Evolutionary conservation across 148 eudicot genomes (phyloP).

Genomic region (Dianthus caryophyllus): DNA sequence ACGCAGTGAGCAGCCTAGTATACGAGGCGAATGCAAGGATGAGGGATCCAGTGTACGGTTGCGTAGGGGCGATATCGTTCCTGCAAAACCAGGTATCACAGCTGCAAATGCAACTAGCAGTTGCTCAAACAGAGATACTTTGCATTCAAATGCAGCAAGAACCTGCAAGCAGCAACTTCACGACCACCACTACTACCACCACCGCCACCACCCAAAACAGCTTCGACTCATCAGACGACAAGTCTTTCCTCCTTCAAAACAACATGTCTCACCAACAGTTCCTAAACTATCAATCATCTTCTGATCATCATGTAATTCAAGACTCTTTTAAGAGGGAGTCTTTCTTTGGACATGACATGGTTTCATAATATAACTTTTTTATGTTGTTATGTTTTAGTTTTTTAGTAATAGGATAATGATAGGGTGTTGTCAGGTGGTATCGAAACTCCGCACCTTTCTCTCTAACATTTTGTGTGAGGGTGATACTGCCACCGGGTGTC

Average conservation of each 20-base stretch:
- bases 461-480: no score
- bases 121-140: conserved; percentile 83
- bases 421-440: no score
- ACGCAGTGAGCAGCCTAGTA: conserved; percentile 82
- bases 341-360: conserved; percentile 58
- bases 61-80: conserved; percentile 91
- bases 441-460: no score
- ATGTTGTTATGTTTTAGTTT: neutral
- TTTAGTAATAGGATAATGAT: no score
- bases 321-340: conserved; percentile 63
- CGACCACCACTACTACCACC: neutral
- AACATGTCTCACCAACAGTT: conserved; percentile 33
- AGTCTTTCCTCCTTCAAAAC: conserved; percentile 35
- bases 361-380: conserved; percentile 31
- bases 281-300: conserved; percentile 39
- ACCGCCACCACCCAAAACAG: conserved; percentile 22
- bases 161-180: conserved; percentile 22
- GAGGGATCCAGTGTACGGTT: conserved; percentile 78
- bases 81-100: conserved; percentile 62
- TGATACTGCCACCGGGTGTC: no score
- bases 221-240: conserved; percentile 21
- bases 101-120: conserved; percentile 80
- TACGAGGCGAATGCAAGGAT: conserved; percentile 84
- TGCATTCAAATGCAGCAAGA: conserved; percentile 91
- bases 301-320: conserved; percentile 47